These are phyloP conservation scores for Neoconidiobolus thromboides DNA, from an alignment of 371 early-diverging fungal species.

Conservation along the genomic window DNA sequence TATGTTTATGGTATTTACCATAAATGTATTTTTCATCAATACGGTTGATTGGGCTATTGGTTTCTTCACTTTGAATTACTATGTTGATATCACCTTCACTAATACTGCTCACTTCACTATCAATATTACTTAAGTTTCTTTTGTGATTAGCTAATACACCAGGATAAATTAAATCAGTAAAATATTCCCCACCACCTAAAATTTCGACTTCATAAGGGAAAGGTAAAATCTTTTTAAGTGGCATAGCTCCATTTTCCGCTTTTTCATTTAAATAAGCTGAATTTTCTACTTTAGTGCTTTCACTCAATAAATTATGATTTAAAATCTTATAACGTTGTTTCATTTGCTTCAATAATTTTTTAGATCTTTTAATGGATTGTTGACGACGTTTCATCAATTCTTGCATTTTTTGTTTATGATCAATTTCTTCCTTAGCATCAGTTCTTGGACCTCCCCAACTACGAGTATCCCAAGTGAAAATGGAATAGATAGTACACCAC, in stretches of 20 bases:
- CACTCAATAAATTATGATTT: background rate
- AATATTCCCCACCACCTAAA: slow-evolving; percentile 4
- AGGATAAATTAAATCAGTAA: slow-evolving; percentile 2
- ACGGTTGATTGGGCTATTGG: background rate
- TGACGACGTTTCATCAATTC: background rate
- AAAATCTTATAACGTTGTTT: background rate
- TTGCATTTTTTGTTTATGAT: slow-evolving; percentile 2
- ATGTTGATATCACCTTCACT: background rate
- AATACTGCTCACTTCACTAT: background rate
- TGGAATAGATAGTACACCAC: slow-evolving; percentile 7
- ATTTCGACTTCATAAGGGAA: slow-evolving; percentile 5
- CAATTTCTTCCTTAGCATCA: background rate
- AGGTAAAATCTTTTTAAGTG: background rate
- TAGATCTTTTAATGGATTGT: background rate
- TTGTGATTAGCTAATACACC: background rate
- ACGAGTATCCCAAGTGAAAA: slow-evolving; percentile 5
- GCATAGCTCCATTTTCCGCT: background rate
- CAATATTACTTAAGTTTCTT: background rate
- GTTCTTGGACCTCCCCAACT: slow-evolving; percentile 5
- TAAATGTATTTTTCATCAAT: slow-evolving; percentile 3
- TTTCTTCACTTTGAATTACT: background rate
- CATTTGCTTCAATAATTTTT: slow-evolving; percentile 1
- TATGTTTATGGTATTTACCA: slow-evolving; percentile 1
- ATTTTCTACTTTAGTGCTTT: background rate
- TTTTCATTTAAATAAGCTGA: background rate